Evolutionary conservation across 495 filamentous ascomycete species (phyloP), one percentile per base, ranked within the genome.

Genomic region (Daldinia bambusicola): DNA sequence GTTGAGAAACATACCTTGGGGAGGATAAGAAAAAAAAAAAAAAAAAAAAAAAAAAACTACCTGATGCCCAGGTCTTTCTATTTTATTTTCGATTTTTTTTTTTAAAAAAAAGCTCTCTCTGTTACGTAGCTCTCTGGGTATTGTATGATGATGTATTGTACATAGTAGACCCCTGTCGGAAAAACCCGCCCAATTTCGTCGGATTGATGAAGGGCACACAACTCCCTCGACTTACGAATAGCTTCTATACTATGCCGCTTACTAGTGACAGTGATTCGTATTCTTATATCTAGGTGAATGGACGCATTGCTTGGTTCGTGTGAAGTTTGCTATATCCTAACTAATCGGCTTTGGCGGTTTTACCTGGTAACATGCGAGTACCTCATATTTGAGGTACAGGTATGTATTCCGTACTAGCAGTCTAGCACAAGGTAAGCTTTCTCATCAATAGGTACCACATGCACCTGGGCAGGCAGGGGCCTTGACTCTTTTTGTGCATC

Each of bases 181-280:
- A 10, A 38, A 65, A 38, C 55, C 55, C 55, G 62, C 67, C 55
- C 59, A 61, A 70, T 70, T 70, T 70, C 67, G 38, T 70, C 48
- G 61, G 50, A 61, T 70, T 70, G 55, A 70, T 70, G 55, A 64
- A 65, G 3, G 3, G 26, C 40, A 22, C n/a, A 13, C 9, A 20
- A 48, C 57, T 59, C 18, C 16, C 26, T 59, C 41, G 34, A 59
- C 63, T 48, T 1, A 10, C 43, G 43, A 48, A 22, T 3, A 22
- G 12, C 18, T 57, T 9, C 0, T 6, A 57, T 6, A 57, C 3
- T 26, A 14, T 57, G 7, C 12, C 26, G 26, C 26, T 3, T 26
- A 3, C 26, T 26, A 26, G 26, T 26, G 26, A 26, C 26, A 48
- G n/a, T 4, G 3, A 48, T 45, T 45, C 2, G 16, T 18, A 6